These are phyloP conservation scores for Canavalia ensiformis DNA, from an alignment of 306 rosid species.

Conservation along the genomic window DNA sequence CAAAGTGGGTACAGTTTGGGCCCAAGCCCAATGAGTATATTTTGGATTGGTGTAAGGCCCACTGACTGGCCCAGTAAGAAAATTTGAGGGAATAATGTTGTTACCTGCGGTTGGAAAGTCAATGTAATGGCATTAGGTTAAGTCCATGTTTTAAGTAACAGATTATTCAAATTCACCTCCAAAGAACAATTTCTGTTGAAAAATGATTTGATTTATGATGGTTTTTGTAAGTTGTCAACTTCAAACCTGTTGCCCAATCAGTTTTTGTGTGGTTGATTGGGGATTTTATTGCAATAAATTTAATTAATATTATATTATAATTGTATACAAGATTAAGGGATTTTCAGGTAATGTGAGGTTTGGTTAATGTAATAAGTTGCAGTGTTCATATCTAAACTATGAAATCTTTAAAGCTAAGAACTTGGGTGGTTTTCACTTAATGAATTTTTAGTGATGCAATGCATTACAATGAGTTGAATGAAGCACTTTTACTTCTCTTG, in stretches of 20 bases:
- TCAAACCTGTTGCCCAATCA: background rate
- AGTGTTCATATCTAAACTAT: background rate
- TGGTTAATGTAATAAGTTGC: background rate
- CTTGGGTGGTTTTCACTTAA: background rate
- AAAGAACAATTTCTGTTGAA: background rate
- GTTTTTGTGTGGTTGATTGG: background rate
- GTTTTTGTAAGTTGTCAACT: slow-evolving; percentile 29
- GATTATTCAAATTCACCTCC: background rate
- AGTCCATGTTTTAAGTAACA: slow-evolving; percentile 32
- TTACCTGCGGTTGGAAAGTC: background rate
- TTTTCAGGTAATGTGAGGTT: background rate
- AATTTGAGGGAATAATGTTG: background rate
- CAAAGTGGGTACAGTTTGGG: background rate
- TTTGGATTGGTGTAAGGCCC: background rate
- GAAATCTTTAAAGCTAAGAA: background rate
- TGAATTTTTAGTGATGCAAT: background rate
- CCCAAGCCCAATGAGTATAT: slow-evolving; percentile 1
- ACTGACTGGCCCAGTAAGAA: background rate
- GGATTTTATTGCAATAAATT: background rate
- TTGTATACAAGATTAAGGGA: background rate
- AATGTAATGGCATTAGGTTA: slow-evolving; percentile 31
- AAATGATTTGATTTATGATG: slow-evolving; percentile 34
- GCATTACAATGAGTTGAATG: background rate
- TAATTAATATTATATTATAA: background rate
- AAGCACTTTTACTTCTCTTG: background rate